Evolutionary conservation across 495 filamentous ascomycete species (phyloP), one percentile per base, ranked within the genome.

Genomic region (Penicillium desertorum): DNA sequence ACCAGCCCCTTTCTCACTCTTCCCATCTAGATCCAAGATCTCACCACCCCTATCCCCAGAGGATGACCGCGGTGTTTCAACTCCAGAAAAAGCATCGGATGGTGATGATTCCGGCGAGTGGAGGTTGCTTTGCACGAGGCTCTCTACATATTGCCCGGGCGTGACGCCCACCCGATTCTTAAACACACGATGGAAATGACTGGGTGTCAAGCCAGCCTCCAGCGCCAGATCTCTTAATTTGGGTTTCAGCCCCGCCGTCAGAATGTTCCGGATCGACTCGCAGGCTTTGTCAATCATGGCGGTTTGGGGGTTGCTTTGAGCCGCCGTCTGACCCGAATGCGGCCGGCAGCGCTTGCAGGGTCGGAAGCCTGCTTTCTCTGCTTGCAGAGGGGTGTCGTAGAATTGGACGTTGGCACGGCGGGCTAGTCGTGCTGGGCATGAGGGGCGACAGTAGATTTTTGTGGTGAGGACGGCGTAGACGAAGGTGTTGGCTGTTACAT

Each of bases 281-380:
- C 82, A 81, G 9, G 80, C 77, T 60, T 70, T 77, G 45, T 74
- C 60, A 8, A 84, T 74, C 16, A 80, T 70, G 3, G 62, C 64
- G 0, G 70, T 69, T 53, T 78, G 76, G 7, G 76, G 71, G 56
- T 81, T 75, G 41, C 51, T 65, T 51, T 61, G 64, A 44, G 72
- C 67, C 41, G 64, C 71, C 20, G 69, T 69, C 51, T 57, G 60
- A 27, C 64, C 67, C 30, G 63, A 61, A 36, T 82, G 71, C 9
- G 86, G 86, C 34, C 77, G 76, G 67, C 86, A 89, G 60, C 86
- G 76, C 73, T 87, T 87, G 71, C 86, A 88, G 14, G 84, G 63
- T 41, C 84, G 72, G 58, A 81, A 87, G 0, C 85, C 86, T 17
- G 76, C 83, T 3, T 65, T 61, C 63, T 80, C 74, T 17, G 86